phyloP scores from a whole-genome alignment of 2,329 filamentous ascomycete genomes.

The Lecanicillium sp. region DNA sequence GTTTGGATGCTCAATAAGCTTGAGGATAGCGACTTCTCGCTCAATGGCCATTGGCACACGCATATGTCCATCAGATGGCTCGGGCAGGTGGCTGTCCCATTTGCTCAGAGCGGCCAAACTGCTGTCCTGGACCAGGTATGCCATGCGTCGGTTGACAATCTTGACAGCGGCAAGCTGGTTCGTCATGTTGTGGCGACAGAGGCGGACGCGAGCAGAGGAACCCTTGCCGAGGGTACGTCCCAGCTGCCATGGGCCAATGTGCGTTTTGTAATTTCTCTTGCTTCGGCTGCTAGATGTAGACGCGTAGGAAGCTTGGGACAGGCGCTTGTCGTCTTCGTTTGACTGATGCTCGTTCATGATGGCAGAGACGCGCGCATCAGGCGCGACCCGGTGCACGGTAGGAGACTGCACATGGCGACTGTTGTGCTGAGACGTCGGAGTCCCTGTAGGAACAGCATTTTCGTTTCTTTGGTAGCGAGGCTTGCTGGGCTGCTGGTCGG shows the following conservation, averaged over 20 bases:
- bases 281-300: conserved; percentile 35
- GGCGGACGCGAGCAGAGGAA: conserved; percentile 78
- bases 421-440: conserved; percentile 15
- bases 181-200: conserved; percentile 74
- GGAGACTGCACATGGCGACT: conserved; percentile 12
- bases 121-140: conserved; percentile 74
- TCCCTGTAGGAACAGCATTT: conserved; percentile 1
- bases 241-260: conserved; percentile 90
- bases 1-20: conserved; percentile 89
- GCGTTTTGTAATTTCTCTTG: conserved; percentile 53
- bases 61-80: conserved; percentile 53
- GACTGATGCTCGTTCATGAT: conserved; percentile 25
- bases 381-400: conserved; percentile 7
- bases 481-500: conserved; percentile 26
- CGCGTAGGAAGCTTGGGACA: conserved; percentile 36
- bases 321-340: conserved; percentile 30
- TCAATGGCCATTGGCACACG: conserved; percentile 85
- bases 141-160: conserved; percentile 81
- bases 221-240: conserved; percentile 86
- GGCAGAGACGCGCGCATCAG: conserved; percentile 19
- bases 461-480: conserved; percentile 21
- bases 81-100: conserved; percentile 55
- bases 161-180: conserved; percentile 86
- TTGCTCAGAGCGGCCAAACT: conserved; percentile 79
- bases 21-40: conserved; percentile 93